These are phyloP conservation scores for Yarrowia sp. DNA, from an alignment of 805 yeast species.

Conservation along the genomic window DNA sequence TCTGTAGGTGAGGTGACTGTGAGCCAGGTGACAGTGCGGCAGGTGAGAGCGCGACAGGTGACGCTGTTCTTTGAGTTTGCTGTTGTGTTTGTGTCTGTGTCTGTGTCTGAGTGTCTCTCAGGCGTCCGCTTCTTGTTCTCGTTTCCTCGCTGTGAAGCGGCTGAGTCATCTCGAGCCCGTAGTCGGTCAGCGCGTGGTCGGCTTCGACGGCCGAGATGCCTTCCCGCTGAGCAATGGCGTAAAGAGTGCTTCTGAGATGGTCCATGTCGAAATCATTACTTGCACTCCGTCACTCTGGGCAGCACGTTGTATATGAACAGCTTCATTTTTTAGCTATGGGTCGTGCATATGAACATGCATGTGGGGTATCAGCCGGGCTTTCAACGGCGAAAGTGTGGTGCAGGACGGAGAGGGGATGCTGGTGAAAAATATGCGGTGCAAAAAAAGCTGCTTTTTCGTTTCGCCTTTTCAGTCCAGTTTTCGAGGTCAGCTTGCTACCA, in stretches of 20 bases:
- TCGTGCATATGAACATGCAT: slow-evolving; percentile 20
- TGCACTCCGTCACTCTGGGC: not conserved
- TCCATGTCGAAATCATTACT: slow-evolving; percentile 25
- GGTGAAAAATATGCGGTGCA: too few species aligned
- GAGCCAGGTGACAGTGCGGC: too few species aligned
- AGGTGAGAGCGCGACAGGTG: too few species aligned
- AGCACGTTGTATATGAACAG: slow-evolving; percentile 14
- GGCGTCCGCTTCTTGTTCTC: not conserved
- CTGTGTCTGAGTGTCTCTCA: not conserved
- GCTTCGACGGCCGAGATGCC: slow-evolving; percentile 16
- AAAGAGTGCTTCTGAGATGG: slow-evolving; percentile 15
- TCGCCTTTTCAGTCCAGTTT: too few species aligned
- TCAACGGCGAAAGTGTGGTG: not conserved
- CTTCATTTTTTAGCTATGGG: not conserved
- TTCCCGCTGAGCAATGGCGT: slow-evolving; percentile 29
- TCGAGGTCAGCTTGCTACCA: too few species aligned
- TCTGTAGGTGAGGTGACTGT: not conserved
- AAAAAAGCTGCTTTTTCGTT: too few species aligned
- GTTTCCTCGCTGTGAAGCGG: not conserved
- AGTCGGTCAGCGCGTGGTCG: slow-evolving; percentile 10
- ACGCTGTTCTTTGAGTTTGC: not conserved
- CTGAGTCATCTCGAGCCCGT: not conserved
- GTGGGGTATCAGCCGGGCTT: slow-evolving; percentile 20
- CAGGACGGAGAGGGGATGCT: not conserved
- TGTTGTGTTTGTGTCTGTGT: not conserved